Evolutionary conservation across 805 yeast species (phyloP).

Genomic region (Barnettozyma sp.): DNA sequence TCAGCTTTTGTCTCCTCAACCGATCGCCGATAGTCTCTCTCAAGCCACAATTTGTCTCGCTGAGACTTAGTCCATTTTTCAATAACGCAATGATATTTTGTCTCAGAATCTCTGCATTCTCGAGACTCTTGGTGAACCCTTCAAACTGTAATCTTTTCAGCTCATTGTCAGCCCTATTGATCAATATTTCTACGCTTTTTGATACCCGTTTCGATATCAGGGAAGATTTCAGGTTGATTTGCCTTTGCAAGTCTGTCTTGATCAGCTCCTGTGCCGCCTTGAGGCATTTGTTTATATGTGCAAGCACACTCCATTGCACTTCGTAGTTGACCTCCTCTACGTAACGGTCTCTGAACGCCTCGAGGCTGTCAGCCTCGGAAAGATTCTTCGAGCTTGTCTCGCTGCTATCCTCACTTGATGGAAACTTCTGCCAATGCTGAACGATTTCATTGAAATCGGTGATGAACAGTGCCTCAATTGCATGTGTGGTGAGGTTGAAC

Average conservation of each 20-base stretch:
- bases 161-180: conserved; percentile 24
- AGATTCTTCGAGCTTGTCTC: conserved; percentile 7
- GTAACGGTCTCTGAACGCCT: conserved; percentile 6
- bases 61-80: conserved; percentile 19
- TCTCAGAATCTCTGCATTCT: conserved; percentile 12
- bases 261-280: conserved; percentile 19
- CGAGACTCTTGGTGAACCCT: conserved; percentile 1
- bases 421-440: conserved; percentile 11
- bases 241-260: conserved; percentile 10
- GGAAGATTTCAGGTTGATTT: conserved; percentile 10
- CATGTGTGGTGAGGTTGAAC: conserved; percentile 9
- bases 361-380: conserved; percentile 18
- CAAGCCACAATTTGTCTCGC: conserved; percentile 22
- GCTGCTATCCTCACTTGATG: neutral
- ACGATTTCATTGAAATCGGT: conserved; percentile 5
- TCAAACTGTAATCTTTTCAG: conserved; percentile 8
- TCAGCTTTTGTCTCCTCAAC: conserved; percentile 17
- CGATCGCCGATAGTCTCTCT: conserved; percentile 19
- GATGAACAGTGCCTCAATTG: conserved; percentile 10
- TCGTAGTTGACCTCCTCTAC: conserved; percentile 4
- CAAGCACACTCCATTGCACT: conserved; percentile 14
- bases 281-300: conserved; percentile 10
- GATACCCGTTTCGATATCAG: conserved; percentile 16
- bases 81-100: conserved; percentile 18
- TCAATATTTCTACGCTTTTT: conserved; percentile 20